Base-by-base conservation (phyloP, 108 stramenopile species). In the Nitzschia inconspicua region DNA sequence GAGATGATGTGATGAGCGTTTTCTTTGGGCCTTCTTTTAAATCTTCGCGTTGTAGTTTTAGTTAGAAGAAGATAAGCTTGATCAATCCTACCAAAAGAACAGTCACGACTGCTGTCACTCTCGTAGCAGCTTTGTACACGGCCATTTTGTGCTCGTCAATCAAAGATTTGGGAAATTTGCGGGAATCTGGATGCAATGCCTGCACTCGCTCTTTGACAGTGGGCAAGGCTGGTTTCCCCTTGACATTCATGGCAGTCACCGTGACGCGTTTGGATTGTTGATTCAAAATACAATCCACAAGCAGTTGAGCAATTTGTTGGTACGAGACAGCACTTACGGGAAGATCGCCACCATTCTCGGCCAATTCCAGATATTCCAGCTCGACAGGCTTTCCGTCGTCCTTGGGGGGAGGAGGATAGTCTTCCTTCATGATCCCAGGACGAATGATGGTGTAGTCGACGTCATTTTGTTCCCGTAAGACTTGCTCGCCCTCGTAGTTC, bases 401-500 rank as follows among this genome's bases (percentile, higher is more conserved):
- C 19, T 44, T 4, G 14, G 27, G 14, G 52, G 68, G 18, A 72
- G 57, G 36, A 51, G 65, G 36, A 57, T 25, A 6, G 10, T 35
- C 56, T 46, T 41, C 64, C 34, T 29, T 61, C 82, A 87, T 73
- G 30, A 87, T 37, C 20, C 85, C 85, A 8, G 84, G 88, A 30
- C 88, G 60, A 39, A 89, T 65, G 51, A 89, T 86, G 23, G 83
- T 82, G 57, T 89, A 89, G 41, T 85, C 82, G 30, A 89, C 28
- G 36, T 47, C 59, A 31, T 62, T 18, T 23, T 36, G 41, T 22
- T 13, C 32, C 7, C 84, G 66, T 24, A 89, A 53, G 11, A 79
- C 46, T 57, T 74, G 75, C 57, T 89, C 88, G 8, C 88, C 88
- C 65, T 89, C 77, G 46, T 89, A 89, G 49, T 89, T 89, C 88